Percentiles rank a stretch among this genome's conserved stretches.
Conservation (phyloP, 202 grass and related monocot genomes). For the Elaeis oleifera region DNA sequence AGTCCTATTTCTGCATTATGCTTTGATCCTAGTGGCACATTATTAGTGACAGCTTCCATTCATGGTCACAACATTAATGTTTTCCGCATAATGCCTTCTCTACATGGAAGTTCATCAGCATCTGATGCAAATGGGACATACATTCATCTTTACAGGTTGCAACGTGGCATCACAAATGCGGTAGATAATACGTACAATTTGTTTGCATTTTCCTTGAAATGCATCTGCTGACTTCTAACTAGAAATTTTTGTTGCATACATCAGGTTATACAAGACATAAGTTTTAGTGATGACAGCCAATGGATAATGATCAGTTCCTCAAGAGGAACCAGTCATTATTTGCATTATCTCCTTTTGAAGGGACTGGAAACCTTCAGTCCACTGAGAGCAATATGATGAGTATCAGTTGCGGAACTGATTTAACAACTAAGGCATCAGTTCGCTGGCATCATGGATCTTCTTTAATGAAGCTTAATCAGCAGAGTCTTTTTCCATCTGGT, state of each 20-base stretch:
- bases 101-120: conserved; percentile 39
- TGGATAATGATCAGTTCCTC: conserved; percentile 99
- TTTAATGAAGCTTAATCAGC: conserved; percentile 52
- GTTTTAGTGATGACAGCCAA: conserved; percentile 86
- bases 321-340: conserved; percentile 86
- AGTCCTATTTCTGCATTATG: conserved; percentile 91
- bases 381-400: conserved; percentile 38
- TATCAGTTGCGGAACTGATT: conserved; percentile 37
- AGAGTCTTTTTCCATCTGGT: conserved; percentile 41
- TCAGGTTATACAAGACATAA: conserved; percentile 97
- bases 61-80: conserved; percentile 87
- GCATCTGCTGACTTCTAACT: conserved; percentile 15
- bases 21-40: conserved; percentile 94
- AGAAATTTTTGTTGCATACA: conserved; percentile 4
- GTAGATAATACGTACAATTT: conserved; percentile 36
- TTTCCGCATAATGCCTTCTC: conserved; percentile 73
- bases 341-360: conserved; percentile 62
- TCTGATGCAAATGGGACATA: conserved; percentile 48
- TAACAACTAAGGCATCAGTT: conserved; percentile 31
- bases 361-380: conserved; percentile 42
- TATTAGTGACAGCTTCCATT: conserved; percentile 89
- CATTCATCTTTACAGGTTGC: conserved; percentile 82
- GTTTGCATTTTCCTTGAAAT: conserved; percentile 14
- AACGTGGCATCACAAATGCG: conserved; percentile 89
- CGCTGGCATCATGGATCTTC: conserved; percentile 32